phyloP scores from a whole-genome alignment of 768 basidiomycete genomes.

The Pleurotus ostreatus region DNA sequence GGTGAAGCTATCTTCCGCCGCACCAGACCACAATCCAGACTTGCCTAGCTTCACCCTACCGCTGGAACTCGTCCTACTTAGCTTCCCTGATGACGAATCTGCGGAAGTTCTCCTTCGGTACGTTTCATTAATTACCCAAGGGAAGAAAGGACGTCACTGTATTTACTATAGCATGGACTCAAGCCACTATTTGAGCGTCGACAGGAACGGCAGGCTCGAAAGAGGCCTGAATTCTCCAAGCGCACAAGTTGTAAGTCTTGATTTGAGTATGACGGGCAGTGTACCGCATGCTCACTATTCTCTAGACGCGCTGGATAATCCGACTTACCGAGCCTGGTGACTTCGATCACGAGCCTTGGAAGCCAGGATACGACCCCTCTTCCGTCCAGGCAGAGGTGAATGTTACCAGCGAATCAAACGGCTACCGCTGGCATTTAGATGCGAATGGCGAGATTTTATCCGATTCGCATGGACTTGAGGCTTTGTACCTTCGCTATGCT shows the following conservation, averaged over 20 bases:
- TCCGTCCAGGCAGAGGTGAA: background rate
- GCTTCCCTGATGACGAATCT: background rate
- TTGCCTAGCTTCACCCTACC: background rate
- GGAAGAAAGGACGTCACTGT: background rate
- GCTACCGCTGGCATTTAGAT: constrained; percentile 5
- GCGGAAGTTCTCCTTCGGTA: constrained; percentile 3
- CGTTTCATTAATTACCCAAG: background rate
- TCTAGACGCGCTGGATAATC: constrained; percentile 1
- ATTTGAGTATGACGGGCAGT: background rate
- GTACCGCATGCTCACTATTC: background rate
- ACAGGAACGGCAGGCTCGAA: background rate
- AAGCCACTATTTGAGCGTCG: background rate
- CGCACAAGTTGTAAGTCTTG: background rate
- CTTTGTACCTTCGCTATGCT: constrained; percentile 2
- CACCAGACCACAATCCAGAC: background rate
- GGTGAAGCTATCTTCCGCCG: background rate
- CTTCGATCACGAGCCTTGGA: background rate
- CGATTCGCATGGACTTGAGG: background rate
- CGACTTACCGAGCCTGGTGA: background rate
- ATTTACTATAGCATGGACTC: background rate
- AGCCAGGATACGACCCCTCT: background rate
- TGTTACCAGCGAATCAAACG: background rate
- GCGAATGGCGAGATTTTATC: constrained; percentile 1
- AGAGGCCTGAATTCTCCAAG: background rate
- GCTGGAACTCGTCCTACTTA: background rate